Evolutionary conservation across 768 basidiomycete species (phyloP).

Genomic region (Rhodosporidiobolus odoratus): DNA sequence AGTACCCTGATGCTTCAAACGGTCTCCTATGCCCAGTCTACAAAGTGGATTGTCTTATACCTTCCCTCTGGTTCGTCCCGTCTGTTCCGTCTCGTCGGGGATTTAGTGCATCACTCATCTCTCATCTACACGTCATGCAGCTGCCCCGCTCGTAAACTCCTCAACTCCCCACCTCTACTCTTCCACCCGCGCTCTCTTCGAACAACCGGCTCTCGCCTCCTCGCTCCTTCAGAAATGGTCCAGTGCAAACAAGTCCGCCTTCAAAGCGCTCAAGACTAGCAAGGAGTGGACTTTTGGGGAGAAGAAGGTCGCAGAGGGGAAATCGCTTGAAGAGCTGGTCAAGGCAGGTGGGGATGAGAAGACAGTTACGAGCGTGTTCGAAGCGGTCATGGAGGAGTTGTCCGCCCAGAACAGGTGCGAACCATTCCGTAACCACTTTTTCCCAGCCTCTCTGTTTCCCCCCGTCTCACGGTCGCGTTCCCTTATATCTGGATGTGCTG

Average conservation of each 20-base stretch:
- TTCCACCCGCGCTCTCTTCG: constrained; percentile 25
- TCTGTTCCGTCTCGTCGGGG: too few species aligned
- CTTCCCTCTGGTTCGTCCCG: constrained; percentile 23
- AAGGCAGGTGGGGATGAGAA: constrained; percentile 30
- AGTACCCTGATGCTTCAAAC: constrained; percentile 30
- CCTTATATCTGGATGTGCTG: too few species aligned
- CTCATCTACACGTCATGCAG: neutral
- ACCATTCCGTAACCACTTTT: neutral
- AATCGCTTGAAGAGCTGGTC: constrained; percentile 20
- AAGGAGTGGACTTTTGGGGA: constrained; percentile 25
- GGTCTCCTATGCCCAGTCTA: constrained; percentile 29
- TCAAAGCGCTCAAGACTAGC: constrained; percentile 30
- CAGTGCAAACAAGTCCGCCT: constrained; percentile 24
- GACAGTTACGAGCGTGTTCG: constrained; percentile 24
- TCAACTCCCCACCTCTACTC: constrained; percentile 35
- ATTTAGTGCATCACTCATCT: neutral
- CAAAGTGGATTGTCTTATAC: constrained; percentile 33
- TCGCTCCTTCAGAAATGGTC: constrained; percentile 22
- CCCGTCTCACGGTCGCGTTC: neutral
- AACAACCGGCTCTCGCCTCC: constrained; percentile 28
- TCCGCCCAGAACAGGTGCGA: constrained; percentile 19
- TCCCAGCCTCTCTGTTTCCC: too few species aligned
- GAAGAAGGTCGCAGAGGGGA: constrained; percentile 23
- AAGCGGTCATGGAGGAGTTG: constrained; percentile 35
- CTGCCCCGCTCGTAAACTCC: constrained; percentile 32